Evolutionary conservation across 192 early-diverging fungal genomes (phyloP), one percentile per base, ranked within the genome.

Genomic region (Backusella tarrabulga): DNA sequence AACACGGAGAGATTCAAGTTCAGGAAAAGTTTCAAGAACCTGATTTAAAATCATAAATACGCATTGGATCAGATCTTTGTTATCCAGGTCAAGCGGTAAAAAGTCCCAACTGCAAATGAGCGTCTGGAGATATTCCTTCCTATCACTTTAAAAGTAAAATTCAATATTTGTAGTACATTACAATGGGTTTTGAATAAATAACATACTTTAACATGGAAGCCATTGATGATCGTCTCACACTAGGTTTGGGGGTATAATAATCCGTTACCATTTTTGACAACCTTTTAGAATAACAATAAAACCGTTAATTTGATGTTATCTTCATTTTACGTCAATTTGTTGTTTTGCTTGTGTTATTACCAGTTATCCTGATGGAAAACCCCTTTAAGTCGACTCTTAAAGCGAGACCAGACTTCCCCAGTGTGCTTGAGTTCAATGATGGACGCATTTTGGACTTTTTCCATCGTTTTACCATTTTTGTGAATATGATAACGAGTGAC

Each of bases 1-100:
- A 68, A 94, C 83, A 74, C 83, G 82, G 36, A 94, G 72, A n/a
- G 89, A 85, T 19, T 86, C 85, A 40, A 89, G 73, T 67, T 85
- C 86, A 15, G 84, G 83, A 42, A 89, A 78, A 36, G 36, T 50
- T 32, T 83, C 82, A 34, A 92, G 85, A 34, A 88, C 87, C 41
- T 94, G 91, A 76, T 92, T 85, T 68, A 93, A 86, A 50, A 94
- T 90, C 52, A 94, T 80, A 56, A 88, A 85, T 0, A 89, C 91
- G 40, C 91, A 89, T 56, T 90, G 90, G 42, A 94, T 85, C 71
- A 93, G 79, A 67, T 94, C 92, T 35, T 86, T 83, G 46, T 89
- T 83, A 23, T 79, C 79, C 40, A 94, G 78, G 63, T 92, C 87
- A 71, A 90, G 87, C 8, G 93, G 90, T 75, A 83, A 78, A 79